Conservation (phyloP, 2,329 filamentous ascomycete genomes). For the Emmonsiellopsis sp. region DNA sequence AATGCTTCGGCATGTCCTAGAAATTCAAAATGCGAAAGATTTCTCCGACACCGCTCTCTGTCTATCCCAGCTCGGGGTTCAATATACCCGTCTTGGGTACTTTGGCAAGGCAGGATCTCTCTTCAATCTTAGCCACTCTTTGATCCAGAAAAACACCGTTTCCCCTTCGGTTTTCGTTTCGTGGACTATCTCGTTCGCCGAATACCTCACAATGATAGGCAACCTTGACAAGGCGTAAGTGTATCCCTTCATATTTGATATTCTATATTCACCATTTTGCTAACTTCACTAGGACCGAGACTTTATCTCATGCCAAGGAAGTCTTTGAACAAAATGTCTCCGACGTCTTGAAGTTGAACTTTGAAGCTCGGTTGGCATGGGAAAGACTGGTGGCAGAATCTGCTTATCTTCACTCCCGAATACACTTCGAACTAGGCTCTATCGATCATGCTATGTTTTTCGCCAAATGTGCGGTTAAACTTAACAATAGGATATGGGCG, state of each 20-base stretch:
- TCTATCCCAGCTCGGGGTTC: constrained; percentile 40
- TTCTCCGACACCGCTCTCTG: constrained; percentile 32
- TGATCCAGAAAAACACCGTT: constrained; percentile 30
- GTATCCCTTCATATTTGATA: constrained; percentile 20
- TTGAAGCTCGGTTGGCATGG: constrained; percentile 32
- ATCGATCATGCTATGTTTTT: constrained; percentile 38
- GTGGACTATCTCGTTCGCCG: constrained; percentile 62
- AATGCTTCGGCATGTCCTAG: constrained; percentile 38
- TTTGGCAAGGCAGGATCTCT: constrained; percentile 47
- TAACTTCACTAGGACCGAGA: constrained; percentile 32
- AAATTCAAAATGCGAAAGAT: constrained; percentile 32
- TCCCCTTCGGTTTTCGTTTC: constrained; percentile 40
- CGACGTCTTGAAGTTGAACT: constrained; percentile 24
- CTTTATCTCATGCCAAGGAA: constrained; percentile 18
- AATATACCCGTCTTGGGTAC: constrained; percentile 52
- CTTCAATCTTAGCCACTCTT: constrained; percentile 50
- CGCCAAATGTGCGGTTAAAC: constrained; percentile 38
- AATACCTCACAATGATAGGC: constrained; percentile 62
- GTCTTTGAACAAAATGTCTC: constrained; percentile 25
- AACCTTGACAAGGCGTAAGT: constrained; percentile 50
- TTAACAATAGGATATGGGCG: constrained; percentile 44
- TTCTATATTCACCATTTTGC: constrained; percentile 30
- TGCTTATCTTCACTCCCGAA: constrained; percentile 54
- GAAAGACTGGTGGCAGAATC: constrained; percentile 51
- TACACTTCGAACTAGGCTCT: constrained; percentile 49